Base-by-base conservation (phyloP, 2,329 filamentous ascomycete species). In the Plectosphaerella sp. region DNA sequence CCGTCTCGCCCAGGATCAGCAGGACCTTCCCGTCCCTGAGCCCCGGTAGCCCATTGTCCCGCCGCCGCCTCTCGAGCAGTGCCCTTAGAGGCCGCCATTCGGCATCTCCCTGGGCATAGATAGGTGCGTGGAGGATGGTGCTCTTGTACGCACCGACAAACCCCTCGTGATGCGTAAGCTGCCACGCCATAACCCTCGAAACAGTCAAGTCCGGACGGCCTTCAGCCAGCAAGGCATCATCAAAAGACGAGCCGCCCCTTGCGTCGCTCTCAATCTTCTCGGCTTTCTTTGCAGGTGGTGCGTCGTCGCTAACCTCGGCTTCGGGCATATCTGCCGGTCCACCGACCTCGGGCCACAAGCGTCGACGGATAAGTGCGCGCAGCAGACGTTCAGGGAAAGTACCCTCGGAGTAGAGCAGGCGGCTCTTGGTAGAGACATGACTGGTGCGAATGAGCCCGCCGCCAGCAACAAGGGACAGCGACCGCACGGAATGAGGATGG, bases 91-190 rank as follows among this genome's bases (percentile, higher is more conserved):
- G 67, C 22, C 64, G 64, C 88, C 88, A 93, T 42, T 82, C 74
- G 37, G 72, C 72, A 10, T 75, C 72, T 51, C 83, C 77, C 57
- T 87, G 79, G 12, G 78, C 77, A 55, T 86, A 82, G 20, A 92
- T 83, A 0, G 89, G 89, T 2, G 84, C 86, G 61, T 87, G 70
- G 18, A 84, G 77, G 58, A 93, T 86, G 28, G 80, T 84, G 52
- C 83, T 88, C 61, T 91, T 78, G 61, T 91, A 91, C 0, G 88
- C 80, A 3, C 75, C 72, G 5, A 90, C 72, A 61, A 90, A 92
- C 0, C 87, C 89, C 1, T 66, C 62, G 63, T 93, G 87, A 25
- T 79, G 63, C 36, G 75, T 71, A 18, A 90, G 70, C 67, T 93
- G 89, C 86, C 88, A 91, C 45, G 72, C 68, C 47, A 91, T 83